Evolutionary conservation across 2,329 filamentous ascomycete species (phyloP).

Genomic region (Colletotrichum nymphaeae): DNA sequence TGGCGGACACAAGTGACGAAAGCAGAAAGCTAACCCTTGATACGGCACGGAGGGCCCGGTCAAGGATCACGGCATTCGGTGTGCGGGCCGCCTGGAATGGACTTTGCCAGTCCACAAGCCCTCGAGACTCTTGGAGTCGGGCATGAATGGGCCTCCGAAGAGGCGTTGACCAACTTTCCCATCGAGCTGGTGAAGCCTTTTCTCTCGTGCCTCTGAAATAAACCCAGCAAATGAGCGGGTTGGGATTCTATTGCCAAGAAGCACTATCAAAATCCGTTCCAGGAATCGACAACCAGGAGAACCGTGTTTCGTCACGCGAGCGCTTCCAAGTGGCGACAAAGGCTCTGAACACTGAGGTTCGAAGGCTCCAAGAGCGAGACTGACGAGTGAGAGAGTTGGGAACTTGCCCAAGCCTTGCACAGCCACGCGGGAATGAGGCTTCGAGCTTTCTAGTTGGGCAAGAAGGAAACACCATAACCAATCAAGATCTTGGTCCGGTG

Average conservation of each 20-base stretch:
- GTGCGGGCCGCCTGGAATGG: not conserved
- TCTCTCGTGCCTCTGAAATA: not conserved
- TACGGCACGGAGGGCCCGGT: conserved; percentile 14
- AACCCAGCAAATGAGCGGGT: not conserved
- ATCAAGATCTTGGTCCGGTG: conserved; percentile 1
- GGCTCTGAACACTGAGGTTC: not conserved
- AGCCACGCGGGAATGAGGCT: conserved; percentile 23
- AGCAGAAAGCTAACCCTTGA: not conserved
- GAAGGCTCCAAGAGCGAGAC: not conserved
- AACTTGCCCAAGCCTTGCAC: conserved; percentile 24
- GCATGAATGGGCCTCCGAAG: not conserved
- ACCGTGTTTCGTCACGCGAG: conserved; percentile 21
- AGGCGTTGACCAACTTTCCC: not conserved
- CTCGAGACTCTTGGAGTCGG: not conserved
- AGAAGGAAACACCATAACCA: conserved; percentile 5
- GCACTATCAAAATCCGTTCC: not conserved
- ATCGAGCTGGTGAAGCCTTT: not conserved
- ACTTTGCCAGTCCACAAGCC: not conserved
- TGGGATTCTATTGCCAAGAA: conserved; percentile 2
- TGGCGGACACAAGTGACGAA: not conserved
- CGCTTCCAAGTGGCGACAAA: conserved; percentile 20
- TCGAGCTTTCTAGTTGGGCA: conserved; percentile 5
- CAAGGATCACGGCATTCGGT: not conserved
- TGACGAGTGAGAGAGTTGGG: not conserved
- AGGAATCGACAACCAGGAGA: not conserved